These are phyloP conservation scores for Kodamaea neixiangensis DNA, from an alignment of 805 yeast genomes.

Conservation along the genomic window DNA sequence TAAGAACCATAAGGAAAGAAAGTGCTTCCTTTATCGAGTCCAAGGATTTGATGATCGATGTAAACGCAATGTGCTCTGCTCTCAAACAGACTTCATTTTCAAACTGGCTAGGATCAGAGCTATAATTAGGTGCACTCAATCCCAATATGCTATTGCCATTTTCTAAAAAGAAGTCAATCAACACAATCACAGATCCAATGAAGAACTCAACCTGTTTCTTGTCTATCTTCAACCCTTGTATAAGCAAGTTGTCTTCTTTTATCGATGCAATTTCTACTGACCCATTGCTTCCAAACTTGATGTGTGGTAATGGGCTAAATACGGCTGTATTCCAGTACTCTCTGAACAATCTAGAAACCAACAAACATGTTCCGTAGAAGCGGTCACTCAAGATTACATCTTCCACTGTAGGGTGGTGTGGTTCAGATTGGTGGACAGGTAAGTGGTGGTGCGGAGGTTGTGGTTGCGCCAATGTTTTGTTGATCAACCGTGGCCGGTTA, in stretches of 20 bases:
- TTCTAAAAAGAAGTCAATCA: conserved; percentile 68
- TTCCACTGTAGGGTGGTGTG: conserved; percentile 50
- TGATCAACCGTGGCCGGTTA: conserved; percentile 46
- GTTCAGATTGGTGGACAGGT: conserved; percentile 13
- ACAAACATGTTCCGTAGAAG: conserved; percentile 82
- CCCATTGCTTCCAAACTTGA: conserved; percentile 40
- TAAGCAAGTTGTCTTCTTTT: conserved; percentile 47
- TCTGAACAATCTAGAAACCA: conserved; percentile 76
- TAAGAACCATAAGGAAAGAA: conserved; percentile 78
- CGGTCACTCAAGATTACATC: conserved; percentile 89
- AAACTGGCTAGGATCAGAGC: conserved; percentile 48
- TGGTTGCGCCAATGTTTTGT: conserved; percentile 12
- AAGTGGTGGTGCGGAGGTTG: conserved; percentile 19
- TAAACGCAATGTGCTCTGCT: conserved; percentile 89
- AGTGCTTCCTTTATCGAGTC: conserved; percentile 84
- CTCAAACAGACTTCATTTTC: conserved; percentile 72
- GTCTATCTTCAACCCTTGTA: conserved; percentile 45
- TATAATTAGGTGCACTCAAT: conserved; percentile 56
- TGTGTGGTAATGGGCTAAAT: conserved; percentile 50
- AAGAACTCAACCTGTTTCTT: conserved; percentile 64
- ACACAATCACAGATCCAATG: conserved; percentile 67
- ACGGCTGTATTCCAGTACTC: conserved; percentile 77
- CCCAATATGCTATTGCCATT: conserved; percentile 65
- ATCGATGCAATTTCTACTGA: conserved; percentile 36
- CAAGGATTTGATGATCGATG: conserved; percentile 71